A percentile compares a stretch with the other conserved stretches of the same genome.
phyloP scores from a whole-genome alignment of 2,329 filamentous ascomycete genomes.

The Zymoseptoria brevis region DNA sequence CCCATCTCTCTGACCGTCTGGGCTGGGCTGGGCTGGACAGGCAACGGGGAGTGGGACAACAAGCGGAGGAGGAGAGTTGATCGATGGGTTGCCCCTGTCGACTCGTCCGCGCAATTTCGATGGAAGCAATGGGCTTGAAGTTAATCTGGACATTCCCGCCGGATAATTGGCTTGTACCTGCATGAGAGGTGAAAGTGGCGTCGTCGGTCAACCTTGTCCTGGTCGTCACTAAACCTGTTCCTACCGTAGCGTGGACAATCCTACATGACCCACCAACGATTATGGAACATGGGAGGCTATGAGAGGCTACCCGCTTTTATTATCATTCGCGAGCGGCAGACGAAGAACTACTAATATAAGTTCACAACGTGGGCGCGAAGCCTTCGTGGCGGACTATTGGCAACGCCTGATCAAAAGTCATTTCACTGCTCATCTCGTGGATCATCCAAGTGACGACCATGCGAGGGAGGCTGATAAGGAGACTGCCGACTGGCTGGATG shows the following conservation, averaged over 20 bases:
- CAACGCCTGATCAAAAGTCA: background rate
- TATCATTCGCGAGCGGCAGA: background rate
- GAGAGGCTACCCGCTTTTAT: background rate
- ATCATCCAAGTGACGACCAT: too few relatives aligned
- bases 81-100: background rate
- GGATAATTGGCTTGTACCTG: background rate
- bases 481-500: background rate
- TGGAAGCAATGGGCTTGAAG: background rate
- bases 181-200: background rate
- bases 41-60: background rate
- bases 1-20: background rate
- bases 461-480: too few relatives aligned
- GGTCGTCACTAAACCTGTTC: background rate
- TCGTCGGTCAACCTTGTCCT: background rate
- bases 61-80: background rate
- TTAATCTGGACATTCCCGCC: background rate
- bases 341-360: background rate
- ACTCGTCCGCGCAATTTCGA: background rate
- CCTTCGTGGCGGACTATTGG: background rate
- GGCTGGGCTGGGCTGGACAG: background rate
- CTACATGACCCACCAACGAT: too few relatives aligned
- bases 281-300: too few relatives aligned
- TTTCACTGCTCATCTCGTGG: background rate
- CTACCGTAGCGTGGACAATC: background rate
- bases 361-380: background rate